Percentiles rank a stretch among this genome's conserved stretches.
Evolutionary conservation across 225 moss, liverwort and hornwort species (phyloP).

Genomic region (Ulota crispa): DNA sequence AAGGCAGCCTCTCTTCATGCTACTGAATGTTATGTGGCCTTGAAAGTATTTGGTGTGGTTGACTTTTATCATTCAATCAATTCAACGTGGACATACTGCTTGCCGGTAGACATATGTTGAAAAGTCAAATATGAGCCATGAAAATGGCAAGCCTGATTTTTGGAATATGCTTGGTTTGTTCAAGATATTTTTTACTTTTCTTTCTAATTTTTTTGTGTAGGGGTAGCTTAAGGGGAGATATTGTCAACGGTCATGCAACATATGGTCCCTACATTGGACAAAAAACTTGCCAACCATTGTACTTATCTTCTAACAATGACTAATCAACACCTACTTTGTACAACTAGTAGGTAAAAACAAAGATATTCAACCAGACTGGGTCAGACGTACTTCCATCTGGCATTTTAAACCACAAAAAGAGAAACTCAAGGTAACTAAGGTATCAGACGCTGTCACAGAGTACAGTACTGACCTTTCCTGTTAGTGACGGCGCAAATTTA

Average conservation of each 20-base stretch:
- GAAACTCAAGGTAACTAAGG: no score
- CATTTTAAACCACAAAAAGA: background rate
- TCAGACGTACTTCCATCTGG: background rate
- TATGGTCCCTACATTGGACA: background rate
- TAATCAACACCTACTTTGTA: conserved; percentile 28
- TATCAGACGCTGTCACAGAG: background rate
- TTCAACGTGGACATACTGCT: no score
- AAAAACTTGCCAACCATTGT: background rate
- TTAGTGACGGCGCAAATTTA: no score
- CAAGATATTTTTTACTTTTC: background rate
- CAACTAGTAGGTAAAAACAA: background rate
- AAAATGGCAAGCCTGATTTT: background rate
- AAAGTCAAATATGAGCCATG: no score
- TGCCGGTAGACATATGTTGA: no score
- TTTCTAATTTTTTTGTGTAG: background rate
- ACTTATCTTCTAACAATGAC: conserved; percentile 18
- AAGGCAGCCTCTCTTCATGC: no score
- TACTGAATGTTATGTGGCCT: no score
- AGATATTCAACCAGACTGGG: background rate
- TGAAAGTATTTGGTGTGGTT: no score
- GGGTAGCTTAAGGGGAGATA: background rate
- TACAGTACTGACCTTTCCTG: no score
- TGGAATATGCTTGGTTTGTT: background rate
- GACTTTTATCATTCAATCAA: no score
- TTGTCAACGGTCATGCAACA: conserved; percentile 3